Evolutionary conservation across 164 flowering plant species (phyloP), one percentile per base, ranked within the genome.

Genomic region (Stephania cephalantha): DNA sequence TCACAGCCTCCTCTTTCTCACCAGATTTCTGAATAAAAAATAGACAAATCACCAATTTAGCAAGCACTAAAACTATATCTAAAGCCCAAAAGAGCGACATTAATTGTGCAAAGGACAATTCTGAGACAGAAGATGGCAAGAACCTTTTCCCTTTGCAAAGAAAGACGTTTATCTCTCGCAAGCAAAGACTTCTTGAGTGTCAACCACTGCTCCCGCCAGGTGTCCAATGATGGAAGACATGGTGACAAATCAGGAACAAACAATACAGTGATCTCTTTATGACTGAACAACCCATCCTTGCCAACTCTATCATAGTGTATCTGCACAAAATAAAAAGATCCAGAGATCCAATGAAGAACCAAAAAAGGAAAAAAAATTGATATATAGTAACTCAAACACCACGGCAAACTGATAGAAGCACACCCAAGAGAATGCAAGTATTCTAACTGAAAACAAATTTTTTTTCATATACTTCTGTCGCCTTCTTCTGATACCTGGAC

Each of bases 251-350:
- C 94, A 17, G 98, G 99, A 80, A 96, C 82, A 91, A 87, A 96
- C 11, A 91, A 77, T 8, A 96, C 95, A 71, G 97, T 88, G 55
- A 92, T 86, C 84, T 96, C 99, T 76, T 86, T 94, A 78, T 94
- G 95, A 86, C 95, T 96, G 75, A 88, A 92, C 25, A 90, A 74
- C 55, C 99, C 99, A 87, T 94, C 95, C 82, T 89, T 83, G 72
- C 97, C 98, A 82, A 91, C 74, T 90, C 99, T 85, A 64, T 94
- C 91, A 87, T 96, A 96, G 76, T 96, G 99, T 79, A 96, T 91
- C 99, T 96, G 90, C 77, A 83, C 15, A 79, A 20, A 31, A 30
- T 45, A 50, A 55, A 46, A 22, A 6, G 42, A 35, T 1, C 42
- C 42, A 17, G 48, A 42, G 20, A 9, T 69, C 18, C 15, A 9